These are phyloP conservation scores for Hortaea sp. DNA, from an alignment of 2,329 filamentous ascomycete genomes.

Conservation along the genomic window DNA sequence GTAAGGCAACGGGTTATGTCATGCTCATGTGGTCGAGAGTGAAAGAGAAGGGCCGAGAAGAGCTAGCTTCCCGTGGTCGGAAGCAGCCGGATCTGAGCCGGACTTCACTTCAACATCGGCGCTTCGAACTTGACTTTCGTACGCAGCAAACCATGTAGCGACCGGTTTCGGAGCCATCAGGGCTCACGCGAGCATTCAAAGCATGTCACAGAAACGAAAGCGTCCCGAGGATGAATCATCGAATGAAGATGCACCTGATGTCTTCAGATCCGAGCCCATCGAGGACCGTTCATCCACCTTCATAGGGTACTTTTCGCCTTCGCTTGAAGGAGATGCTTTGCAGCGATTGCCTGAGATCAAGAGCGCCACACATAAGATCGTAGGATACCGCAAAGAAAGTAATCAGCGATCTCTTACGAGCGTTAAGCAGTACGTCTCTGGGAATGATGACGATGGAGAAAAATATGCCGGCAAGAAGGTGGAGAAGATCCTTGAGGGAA, in stretches of 20 bases:
- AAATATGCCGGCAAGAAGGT: conserved; percentile 41
- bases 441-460: conserved; percentile 46
- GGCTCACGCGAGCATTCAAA: neutral
- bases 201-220: conserved; percentile 20
- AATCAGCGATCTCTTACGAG: conserved; percentile 36
- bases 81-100: neutral
- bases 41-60: neutral
- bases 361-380: conserved; percentile 40
- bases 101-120: neutral
- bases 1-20: neutral
- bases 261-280: conserved; percentile 37
- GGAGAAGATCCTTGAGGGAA: conserved; percentile 36
- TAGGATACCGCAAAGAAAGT: conserved; percentile 40
- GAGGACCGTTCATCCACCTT: conserved; percentile 44
- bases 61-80: neutral
- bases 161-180: neutral
- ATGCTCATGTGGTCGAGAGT: neutral
- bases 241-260: conserved; percentile 11
- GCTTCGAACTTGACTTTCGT: neutral
- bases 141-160: neutral
- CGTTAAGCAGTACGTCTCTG: conserved; percentile 31
- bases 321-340: conserved; percentile 30
- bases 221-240: conserved; percentile 3
- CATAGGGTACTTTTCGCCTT: conserved; percentile 40
- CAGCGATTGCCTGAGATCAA: conserved; percentile 35